These are phyloP conservation scores for Scutellaria baicalensis DNA, from an alignment of 257 asterid species.

Conservation along the genomic window DNA sequence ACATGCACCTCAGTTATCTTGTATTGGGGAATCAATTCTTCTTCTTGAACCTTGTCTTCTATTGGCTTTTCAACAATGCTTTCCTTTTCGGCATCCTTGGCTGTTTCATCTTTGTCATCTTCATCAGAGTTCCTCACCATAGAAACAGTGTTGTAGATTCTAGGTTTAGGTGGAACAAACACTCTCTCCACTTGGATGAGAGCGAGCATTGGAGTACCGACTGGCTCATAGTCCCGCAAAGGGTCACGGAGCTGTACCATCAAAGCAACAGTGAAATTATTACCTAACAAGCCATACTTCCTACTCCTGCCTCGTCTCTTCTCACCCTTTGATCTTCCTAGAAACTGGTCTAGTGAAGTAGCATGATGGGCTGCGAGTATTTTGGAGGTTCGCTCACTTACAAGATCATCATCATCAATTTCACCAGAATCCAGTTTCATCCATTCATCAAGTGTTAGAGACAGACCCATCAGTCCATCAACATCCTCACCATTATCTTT, in stretches of 20 bases:
- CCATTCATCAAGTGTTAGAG: constrained; percentile 94
- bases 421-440: constrained; percentile 94
- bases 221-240: constrained; percentile 75
- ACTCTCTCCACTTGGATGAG: constrained; percentile 94
- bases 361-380: constrained; percentile 95
- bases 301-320: constrained; percentile 63
- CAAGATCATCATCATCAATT: constrained; percentile 60
- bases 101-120: constrained; percentile 34
- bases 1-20: constrained; percentile 80
- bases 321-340: constrained; percentile 69
- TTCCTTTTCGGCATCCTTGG: constrained; percentile 15
- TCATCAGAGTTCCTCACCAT: constrained; percentile 24
- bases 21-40: constrained; percentile 52
- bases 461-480: constrained; percentile 88
- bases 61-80: constrained; percentile 26
- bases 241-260: constrained; percentile 99
- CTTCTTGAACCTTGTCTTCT: constrained; percentile 42
- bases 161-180: constrained; percentile 87
- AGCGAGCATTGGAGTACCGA: constrained; percentile 95
- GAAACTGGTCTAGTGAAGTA: constrained; percentile 49
- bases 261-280: constrained; percentile 86
- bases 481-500: constrained; percentile 62
- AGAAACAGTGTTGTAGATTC: constrained; percentile 55
- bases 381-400: constrained; percentile 63
- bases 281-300: constrained; percentile 76